phyloP scores from a whole-genome alignment of 1,284 basidiomycete species.

The Rhodotorula sp. region DNA sequence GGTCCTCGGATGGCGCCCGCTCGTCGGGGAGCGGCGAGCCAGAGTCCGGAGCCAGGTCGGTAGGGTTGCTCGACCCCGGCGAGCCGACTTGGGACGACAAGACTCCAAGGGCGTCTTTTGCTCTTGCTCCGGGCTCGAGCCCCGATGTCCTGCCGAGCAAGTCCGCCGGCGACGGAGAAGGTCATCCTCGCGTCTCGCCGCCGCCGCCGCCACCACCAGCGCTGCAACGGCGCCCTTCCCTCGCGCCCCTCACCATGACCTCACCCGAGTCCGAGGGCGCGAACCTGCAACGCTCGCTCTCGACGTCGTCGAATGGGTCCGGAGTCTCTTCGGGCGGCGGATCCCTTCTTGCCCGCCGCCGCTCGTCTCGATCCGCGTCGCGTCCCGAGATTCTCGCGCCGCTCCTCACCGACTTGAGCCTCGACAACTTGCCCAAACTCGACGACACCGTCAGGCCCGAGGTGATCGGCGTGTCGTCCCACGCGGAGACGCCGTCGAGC shows the following conservation, averaged over 20 bases:
- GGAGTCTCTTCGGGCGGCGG: neutral
- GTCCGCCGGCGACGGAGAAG: neutral
- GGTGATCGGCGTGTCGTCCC: slow-evolving; percentile 16
- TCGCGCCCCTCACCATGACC: neutral
- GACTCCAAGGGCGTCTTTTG: too few species aligned
- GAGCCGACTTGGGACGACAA: neutral
- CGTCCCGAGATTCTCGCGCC: slow-evolving; percentile 16
- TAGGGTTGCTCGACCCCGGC: neutral
- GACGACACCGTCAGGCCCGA: slow-evolving; percentile 19
- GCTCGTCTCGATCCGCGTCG: slow-evolving; percentile 3
- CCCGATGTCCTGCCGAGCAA: too few species aligned
- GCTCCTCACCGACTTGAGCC: slow-evolving; percentile 16
- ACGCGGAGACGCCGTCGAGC: slow-evolving; percentile 20
- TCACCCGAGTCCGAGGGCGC: neutral
- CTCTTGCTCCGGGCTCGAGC: too few species aligned
- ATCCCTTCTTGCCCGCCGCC: slow-evolving; percentile 10
- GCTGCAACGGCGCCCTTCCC: slow-evolving; percentile 3
- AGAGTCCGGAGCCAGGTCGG: neutral
- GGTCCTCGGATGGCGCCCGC: neutral
- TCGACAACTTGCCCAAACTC: slow-evolving; percentile 19
- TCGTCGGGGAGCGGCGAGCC: neutral
- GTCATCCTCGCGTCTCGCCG: neutral
- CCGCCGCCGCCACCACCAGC: neutral
- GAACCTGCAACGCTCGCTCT: neutral
- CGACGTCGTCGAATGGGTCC: neutral